Evolutionary conservation across 2,329 filamentous ascomycete genomes (phyloP).

Genomic region (Verticillium tricorpus): DNA sequence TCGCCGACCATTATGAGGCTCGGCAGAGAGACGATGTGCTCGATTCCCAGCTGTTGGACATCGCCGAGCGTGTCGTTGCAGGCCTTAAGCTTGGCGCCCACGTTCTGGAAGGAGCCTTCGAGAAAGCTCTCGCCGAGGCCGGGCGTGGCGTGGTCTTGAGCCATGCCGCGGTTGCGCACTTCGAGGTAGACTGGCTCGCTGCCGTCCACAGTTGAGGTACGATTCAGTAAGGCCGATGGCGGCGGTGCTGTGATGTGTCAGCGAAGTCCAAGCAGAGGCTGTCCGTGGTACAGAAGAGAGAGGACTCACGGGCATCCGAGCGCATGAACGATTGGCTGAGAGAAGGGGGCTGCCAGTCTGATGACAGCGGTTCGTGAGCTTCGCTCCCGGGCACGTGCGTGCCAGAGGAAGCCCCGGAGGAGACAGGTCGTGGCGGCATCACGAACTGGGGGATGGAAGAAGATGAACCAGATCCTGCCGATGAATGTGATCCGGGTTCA

Average conservation of each 20-base stretch:
- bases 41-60: conserved; percentile 68
- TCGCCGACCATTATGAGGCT: conserved; percentile 82
- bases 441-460: not conserved
- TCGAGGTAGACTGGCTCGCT: conserved; percentile 32
- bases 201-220: conserved; percentile 15
- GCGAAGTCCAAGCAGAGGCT: not conserved
- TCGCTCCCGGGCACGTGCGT: not conserved
- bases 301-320: not conserved
- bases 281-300: not conserved
- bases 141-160: conserved; percentile 16
- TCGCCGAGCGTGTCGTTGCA: conserved; percentile 63
- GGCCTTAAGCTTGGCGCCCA: conserved; percentile 59
- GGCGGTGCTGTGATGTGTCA: not conserved
- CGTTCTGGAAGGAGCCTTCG: conserved; percentile 41
- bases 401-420: not conserved
- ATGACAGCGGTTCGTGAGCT: not conserved
- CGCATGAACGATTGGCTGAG: not conserved
- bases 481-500: not conserved
- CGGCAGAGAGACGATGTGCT: conserved; percentile 65
- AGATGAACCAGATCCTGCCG: not conserved
- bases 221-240: not conserved
- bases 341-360: not conserved
- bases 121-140: conserved; percentile 33
- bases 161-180: conserved; percentile 24
- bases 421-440: not conserved